phyloP scores from a whole-genome alignment of 768 basidiomycete species.

The Tulasnella sp. region DNA sequence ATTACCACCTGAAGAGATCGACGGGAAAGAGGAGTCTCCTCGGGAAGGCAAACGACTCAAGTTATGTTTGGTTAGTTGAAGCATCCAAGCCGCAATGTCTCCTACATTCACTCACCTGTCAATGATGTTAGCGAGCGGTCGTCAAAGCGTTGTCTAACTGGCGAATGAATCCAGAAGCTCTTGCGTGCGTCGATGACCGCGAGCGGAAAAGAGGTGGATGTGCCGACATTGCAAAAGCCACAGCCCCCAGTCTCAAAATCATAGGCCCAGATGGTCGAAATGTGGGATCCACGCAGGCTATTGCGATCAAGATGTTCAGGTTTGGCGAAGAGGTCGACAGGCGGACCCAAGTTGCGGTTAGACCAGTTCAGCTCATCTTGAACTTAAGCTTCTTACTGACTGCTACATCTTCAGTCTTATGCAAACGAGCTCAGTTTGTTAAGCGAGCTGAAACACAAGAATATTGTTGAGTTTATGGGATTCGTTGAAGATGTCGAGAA shows the following conservation, averaged over 20 bases:
- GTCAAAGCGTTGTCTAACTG: not conserved
- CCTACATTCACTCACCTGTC: no score
- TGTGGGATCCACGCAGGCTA: not conserved
- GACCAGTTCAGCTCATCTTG: not conserved
- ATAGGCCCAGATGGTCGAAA: no score
- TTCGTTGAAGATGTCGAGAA: not conserved
- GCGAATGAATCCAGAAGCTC: no score
- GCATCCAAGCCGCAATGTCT: no score
- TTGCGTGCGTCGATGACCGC: no score
- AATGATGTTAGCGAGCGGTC: not conserved
- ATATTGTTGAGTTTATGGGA: not conserved
- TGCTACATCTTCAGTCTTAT: not conserved
- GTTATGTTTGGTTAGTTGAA: no score
- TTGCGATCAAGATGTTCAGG: not conserved
- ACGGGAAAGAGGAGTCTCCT: no score
- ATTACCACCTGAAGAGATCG: no score
- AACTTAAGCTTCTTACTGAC: not conserved
- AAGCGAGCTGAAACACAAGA: not conserved
- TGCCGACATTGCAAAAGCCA: no score
- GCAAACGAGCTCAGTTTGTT: not conserved
- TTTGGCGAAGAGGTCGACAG: not conserved
- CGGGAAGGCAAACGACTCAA: no score
- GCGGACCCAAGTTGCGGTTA: not conserved
- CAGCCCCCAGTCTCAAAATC: no score
- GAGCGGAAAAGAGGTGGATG: no score